Evolutionary conservation across 495 filamentous ascomycete species (phyloP).

Genomic region (Talaromyces ruber): DNA sequence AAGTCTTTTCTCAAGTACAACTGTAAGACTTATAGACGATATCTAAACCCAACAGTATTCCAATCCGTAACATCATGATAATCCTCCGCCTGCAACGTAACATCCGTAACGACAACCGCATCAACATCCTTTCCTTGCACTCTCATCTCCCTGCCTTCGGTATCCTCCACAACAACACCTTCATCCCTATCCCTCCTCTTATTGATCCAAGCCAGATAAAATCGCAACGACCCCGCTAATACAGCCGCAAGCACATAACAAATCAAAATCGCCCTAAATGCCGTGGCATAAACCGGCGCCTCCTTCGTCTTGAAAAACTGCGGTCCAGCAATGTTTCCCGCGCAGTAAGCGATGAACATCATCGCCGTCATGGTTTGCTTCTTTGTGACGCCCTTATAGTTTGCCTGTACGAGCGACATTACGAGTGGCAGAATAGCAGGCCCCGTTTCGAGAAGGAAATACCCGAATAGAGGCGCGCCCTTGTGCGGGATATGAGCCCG

Average conservation of each 20-base stretch:
- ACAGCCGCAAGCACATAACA: slow-evolving; percentile 38
- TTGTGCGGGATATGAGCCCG: slow-evolving; percentile 35
- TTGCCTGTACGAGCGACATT: slow-evolving; percentile 46
- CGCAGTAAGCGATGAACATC: slow-evolving; percentile 32
- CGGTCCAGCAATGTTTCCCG: slow-evolving; percentile 32
- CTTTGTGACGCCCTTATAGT: slow-evolving; percentile 60
- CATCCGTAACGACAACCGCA: slow-evolving; percentile 20
- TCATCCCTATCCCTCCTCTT: slow-evolving; percentile 27
- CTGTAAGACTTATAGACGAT: slow-evolving; percentile 19
- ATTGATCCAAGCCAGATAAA: slow-evolving; percentile 35
- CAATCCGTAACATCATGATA: slow-evolving; percentile 46
- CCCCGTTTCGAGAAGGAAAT: slow-evolving; percentile 46
- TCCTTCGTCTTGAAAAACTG: slow-evolving; percentile 28
- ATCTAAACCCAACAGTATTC: slow-evolving; percentile 44
- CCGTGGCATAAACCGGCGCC: slow-evolving; percentile 30
- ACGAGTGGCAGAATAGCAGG: slow-evolving; percentile 49
- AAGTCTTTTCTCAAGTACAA: not conserved
- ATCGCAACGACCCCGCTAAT: slow-evolving; percentile 27
- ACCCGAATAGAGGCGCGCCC: slow-evolving; percentile 46
- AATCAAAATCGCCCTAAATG: slow-evolving; percentile 43
- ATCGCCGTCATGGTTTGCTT: slow-evolving; percentile 43
- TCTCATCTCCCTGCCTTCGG: slow-evolving; percentile 18
- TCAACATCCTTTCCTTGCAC: slow-evolving; percentile 27
- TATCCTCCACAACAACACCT: slow-evolving; percentile 16
- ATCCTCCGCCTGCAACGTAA: slow-evolving; percentile 25